A percentile compares a stretch with the other conserved stretches of the same genome.
These are phyloP conservation scores for Neofusicoccum ribis DNA, from an alignment of 2,329 filamentous ascomycete species.

Conservation along the genomic window DNA sequence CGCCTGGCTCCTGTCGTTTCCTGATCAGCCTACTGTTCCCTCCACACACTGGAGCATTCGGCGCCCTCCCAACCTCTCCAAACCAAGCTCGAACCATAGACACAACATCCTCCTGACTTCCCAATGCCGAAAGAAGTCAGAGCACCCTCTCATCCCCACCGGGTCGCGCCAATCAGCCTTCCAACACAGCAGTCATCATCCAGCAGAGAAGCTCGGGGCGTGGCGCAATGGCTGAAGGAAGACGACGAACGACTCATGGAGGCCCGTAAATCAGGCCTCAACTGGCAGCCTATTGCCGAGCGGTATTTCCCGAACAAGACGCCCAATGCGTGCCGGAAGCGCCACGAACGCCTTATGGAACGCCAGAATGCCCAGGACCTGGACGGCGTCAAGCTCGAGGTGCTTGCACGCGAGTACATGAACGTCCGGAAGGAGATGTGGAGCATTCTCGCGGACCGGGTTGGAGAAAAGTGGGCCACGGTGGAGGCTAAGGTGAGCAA, in stretches of 20 bases:
- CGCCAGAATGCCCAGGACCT: conserved; percentile 72
- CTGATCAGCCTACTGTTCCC: background rate
- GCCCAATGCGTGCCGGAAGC: conserved; percentile 83
- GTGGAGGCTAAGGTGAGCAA: conserved; percentile 76
- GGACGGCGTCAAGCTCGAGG: conserved; percentile 73
- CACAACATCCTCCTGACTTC: background rate
- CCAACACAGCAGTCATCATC: conserved; percentile 31
- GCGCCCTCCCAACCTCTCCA: background rate
- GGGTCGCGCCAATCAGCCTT: conserved; percentile 33
- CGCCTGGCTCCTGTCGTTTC: background rate
- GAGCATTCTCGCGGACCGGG: conserved; percentile 66
- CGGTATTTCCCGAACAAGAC: conserved; percentile 75
- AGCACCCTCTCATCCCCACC: conserved; percentile 29
- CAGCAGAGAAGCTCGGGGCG: conserved; percentile 33
- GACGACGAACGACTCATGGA: conserved; percentile 74
- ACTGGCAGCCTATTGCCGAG: conserved; percentile 79
- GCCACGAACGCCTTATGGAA: conserved; percentile 82
- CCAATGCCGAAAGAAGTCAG: conserved; percentile 49
- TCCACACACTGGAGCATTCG: background rate
- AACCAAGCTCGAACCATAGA: conserved; percentile 1
- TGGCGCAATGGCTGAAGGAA: conserved; percentile 63
- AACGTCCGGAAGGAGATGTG: conserved; percentile 78
- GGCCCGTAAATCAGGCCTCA: conserved; percentile 72
- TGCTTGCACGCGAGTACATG: conserved; percentile 77
- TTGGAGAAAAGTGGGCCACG: conserved; percentile 60